Conservation (phyloP, 1,139 yeast species). For the Meyerozyma smithsonii region DNA sequence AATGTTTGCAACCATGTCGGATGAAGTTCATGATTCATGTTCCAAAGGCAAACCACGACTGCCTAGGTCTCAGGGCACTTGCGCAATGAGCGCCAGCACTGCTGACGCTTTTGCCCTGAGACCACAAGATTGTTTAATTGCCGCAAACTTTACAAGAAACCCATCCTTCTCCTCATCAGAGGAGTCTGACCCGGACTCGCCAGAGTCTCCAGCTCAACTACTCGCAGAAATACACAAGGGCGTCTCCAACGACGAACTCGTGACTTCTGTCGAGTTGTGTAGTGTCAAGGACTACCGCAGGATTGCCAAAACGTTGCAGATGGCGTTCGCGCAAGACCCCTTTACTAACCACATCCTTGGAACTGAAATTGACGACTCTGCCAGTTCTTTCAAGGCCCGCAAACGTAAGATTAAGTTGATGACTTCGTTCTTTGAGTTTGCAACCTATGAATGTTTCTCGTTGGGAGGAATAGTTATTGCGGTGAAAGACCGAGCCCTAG, state of each 20-base stretch:
- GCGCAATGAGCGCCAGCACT: conserved; percentile 9
- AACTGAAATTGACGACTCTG: conserved; percentile 21
- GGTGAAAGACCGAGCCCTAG: conserved; percentile 27
- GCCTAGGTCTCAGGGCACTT: conserved; percentile 38
- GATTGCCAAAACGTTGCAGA: conserved; percentile 34
- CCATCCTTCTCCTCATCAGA: background rate
- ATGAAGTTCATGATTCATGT: conserved; percentile 33
- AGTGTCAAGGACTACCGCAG: conserved; percentile 32
- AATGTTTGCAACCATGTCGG: conserved; percentile 27
- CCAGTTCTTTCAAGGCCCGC: conserved; percentile 13
- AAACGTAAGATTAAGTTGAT: conserved; percentile 28
- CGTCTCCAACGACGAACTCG: background rate
- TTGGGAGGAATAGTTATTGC: conserved; percentile 30
- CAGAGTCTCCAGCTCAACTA: background rate
- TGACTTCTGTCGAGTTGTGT: conserved; percentile 26
- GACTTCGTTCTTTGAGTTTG: conserved; percentile 33
- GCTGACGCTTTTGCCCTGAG: conserved; percentile 5
- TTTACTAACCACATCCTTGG: conserved; percentile 36
- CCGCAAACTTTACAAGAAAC: background rate
- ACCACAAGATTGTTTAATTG: background rate
- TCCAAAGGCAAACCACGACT: conserved; percentile 39
- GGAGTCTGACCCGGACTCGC: background rate
- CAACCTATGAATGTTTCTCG: conserved; percentile 32
- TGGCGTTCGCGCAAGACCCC: conserved; percentile 39
- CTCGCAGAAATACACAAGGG: background rate